A percentile compares a stretch with the other conserved stretches of the same genome.
phyloP scores from a whole-genome alignment of 2,329 filamentous ascomycete genomes.

The Pseudocercospora fuligena region DNA sequence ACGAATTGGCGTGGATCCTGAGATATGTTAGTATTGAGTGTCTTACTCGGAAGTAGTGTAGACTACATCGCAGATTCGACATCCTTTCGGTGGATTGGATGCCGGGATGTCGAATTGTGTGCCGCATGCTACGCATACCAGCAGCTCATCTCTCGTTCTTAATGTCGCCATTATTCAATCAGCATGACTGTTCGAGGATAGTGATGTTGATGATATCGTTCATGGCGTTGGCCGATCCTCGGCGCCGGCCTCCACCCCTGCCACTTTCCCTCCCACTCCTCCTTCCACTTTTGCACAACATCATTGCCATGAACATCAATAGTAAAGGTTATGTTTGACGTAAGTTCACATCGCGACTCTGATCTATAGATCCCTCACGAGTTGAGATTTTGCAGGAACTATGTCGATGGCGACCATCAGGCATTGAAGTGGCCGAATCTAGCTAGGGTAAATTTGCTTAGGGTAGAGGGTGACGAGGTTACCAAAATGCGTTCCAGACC shows the following conservation, averaged over 20 bases:
- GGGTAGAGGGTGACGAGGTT: no score
- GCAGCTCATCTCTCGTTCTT: slow-evolving; percentile 44
- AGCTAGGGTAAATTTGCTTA: no score
- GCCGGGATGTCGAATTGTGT: slow-evolving; percentile 68
- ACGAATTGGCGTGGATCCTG: slow-evolving; percentile 71
- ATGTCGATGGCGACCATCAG: no score
- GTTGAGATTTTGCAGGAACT: no score
- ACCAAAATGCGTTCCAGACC: no score
- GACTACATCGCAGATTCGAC: slow-evolving; percentile 72
- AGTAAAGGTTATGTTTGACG: neutral
- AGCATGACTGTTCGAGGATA: neutral
- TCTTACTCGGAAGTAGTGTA: neutral
- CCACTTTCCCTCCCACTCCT: neutral
- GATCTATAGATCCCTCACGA: neutral
- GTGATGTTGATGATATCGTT: neutral
- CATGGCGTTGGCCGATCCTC: slow-evolving; percentile 4
- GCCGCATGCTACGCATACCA: slow-evolving; percentile 71
- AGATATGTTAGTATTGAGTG: slow-evolving; percentile 1
- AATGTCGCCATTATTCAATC: slow-evolving; percentile 5
- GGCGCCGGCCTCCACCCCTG: neutral
- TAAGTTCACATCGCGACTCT: neutral
- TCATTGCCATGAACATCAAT: neutral
- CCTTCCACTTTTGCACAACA: neutral
- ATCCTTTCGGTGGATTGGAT: slow-evolving; percentile 56
- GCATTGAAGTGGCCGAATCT: no score